Base-by-base conservation (phyloP, 2,329 filamentous ascomycete species). In the Trichoderma koningii region DNA sequence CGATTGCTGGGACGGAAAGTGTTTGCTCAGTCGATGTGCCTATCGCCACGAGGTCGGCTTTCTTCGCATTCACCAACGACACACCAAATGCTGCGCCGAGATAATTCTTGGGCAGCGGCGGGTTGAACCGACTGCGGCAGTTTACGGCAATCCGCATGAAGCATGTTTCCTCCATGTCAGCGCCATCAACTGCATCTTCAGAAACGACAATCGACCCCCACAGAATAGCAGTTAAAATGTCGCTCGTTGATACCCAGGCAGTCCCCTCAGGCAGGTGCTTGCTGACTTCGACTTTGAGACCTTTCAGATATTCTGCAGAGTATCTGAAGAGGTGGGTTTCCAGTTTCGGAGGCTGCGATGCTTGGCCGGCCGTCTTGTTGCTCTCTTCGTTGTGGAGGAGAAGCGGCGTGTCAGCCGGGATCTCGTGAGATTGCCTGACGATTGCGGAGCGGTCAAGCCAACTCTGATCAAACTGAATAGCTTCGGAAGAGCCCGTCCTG, bases 241-340 rank as follows among this genome's bases (percentile, higher is more conserved):
- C 61, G n/a, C 52, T 55, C 3, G 61, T 64, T 19, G 61, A 64
- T 7, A 64, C 34, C 61, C 61, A 64, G 23, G 61, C 14, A 7
- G 21, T 51, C 9, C 52, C 52, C 17, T 30, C 17, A 3, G 61
- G 61, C 12, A 64, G 38, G 28, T 64, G 52, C 1, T 51, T 51
- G 26, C 14, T 50, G 2, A 56, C 52, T 50, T 64, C 34, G 7
- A n/a, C 15, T 15, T 64, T 64, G 3, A 64, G n/a, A 14, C 44
- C 2, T 28, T 57, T 48, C 5, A 64, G 26, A 34, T 19, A 56
- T 17, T 50, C 34, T 30, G 30, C 61, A 50, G 52, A 56, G 38
- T 50, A 64, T 34, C n/a, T 64, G 5, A 57, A 56, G 7, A 42
- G 30, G 1, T 38, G 19, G 3, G 61, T 64, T 34, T 42, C 52